Evolutionary conservation across 1,139 yeast genomes (phyloP), one percentile per base, ranked within the genome.

Genomic region (Blastobotrys malaysiensis): DNA sequence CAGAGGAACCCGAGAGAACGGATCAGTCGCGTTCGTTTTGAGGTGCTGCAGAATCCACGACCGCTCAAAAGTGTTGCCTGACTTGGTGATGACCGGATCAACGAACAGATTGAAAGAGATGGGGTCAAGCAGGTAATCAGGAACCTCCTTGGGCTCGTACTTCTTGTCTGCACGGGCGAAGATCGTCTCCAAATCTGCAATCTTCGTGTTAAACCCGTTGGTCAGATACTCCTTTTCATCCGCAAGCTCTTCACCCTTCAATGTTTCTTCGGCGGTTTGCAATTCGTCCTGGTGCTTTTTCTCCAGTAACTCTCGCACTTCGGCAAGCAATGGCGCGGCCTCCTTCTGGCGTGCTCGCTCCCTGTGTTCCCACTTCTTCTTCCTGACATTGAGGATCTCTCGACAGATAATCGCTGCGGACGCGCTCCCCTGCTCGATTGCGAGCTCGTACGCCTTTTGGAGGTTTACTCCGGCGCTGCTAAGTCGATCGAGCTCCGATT

Each of bases 51-150:
- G 52, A 24, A 78, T 63, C 64, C 73, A 68, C 1, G 75, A 58
- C 53, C 73, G 69, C 58, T 78, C 82, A 61, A 75, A 78, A 1
- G 81, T 73, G 39, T 74, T 76, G 1, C 82, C 82, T 21, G 78
- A 73, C 11, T 79, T 79, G 13, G 79, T 70, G n/a, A 78, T 66
- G 5, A 78, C 82, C 0, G 82, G 82, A 48, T 78, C 73, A 9
- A 60, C 62, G 61, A 77, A 77, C 43, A 78, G 57, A 49, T 73
- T 73, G 62, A 75, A 77, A 1, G 80, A 74, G 24, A 78, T 76
- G 5, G 82, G 82, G 57, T 78, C 81, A 16, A 76, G 56, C 18
- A 77, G 63, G 52, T 68, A 69, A 36, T 76, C 80, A 0, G 82
- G 82, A 0, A 75, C 73, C 18, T 74, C 75, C 4, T 49, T 44